A percentile compares a stretch with the other conserved stretches of the same genome.
phyloP scores from a whole-genome alignment of 768 basidiomycete genomes.

The Leucocoprinus leucothites region DNA sequence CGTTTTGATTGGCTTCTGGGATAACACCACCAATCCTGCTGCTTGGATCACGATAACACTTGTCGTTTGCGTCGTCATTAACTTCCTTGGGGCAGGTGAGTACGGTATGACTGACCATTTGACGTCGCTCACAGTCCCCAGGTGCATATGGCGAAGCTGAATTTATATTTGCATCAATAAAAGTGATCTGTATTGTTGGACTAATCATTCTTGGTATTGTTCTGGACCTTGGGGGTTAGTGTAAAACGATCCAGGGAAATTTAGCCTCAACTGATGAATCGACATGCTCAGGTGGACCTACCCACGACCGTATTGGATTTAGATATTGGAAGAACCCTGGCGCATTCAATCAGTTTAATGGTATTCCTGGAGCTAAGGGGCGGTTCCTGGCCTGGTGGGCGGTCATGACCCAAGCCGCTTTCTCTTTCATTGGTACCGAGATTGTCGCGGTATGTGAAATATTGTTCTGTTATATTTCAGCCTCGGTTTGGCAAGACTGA shows the following conservation, averaged over 20 bases:
- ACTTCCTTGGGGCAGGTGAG: slow-evolving; percentile 65
- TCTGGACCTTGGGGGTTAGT: slow-evolving; percentile 72
- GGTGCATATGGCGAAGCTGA: slow-evolving; percentile 82
- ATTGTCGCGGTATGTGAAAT: slow-evolving; percentile 72
- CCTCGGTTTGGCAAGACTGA: not conserved
- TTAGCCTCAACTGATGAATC: too few relatives aligned
- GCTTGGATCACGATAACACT: slow-evolving; percentile 81
- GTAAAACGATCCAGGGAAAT: not conserved
- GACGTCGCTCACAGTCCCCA: slow-evolving; percentile 13
- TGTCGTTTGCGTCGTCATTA: slow-evolving; percentile 73
- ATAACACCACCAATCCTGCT: slow-evolving; percentile 51
- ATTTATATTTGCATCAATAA: slow-evolving; percentile 89
- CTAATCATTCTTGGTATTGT: slow-evolving; percentile 69
- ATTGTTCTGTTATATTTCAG: too few relatives aligned
- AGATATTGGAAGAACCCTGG: slow-evolving; percentile 89
- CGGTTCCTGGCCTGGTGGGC: slow-evolving; percentile 64
- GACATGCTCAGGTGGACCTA: slow-evolving; percentile 59
- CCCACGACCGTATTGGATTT: slow-evolving; percentile 71
- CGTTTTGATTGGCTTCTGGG: slow-evolving; percentile 77
- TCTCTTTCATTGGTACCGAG: slow-evolving; percentile 91
- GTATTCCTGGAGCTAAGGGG: slow-evolving; percentile 66
- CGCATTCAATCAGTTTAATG: slow-evolving; percentile 72
- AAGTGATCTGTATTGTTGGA: slow-evolving; percentile 81
- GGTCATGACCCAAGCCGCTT: slow-evolving; percentile 80
- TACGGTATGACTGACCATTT: not conserved